Percentiles rank a stretch among this genome's conserved stretches.
These are phyloP conservation scores for Aspergillus floridensis DNA, from an alignment of 2,329 filamentous ascomycete species.

Conservation along the genomic window DNA sequence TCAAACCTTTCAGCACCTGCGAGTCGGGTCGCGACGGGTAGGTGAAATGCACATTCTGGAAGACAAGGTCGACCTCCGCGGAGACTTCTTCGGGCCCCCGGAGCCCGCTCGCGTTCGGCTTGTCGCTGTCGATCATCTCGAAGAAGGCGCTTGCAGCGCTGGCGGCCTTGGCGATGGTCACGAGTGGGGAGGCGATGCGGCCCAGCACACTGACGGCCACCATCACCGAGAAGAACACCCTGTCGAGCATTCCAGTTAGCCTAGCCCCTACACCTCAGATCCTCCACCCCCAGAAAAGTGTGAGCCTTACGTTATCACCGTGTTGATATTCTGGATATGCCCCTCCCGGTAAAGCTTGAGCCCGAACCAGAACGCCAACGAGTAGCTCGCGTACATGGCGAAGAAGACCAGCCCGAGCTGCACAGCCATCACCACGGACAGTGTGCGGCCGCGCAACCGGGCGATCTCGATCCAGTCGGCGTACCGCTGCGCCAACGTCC, in stretches of 20 bases:
- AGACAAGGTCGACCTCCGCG: slow-evolving; percentile 55
- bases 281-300: background rate
- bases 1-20: slow-evolving; percentile 35
- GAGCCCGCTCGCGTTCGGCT: slow-evolving; percentile 36
- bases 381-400: slow-evolving; percentile 37
- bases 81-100: slow-evolving; percentile 54
- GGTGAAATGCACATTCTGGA: slow-evolving; percentile 66
- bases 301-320: slow-evolving; percentile 35
- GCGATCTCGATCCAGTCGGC: slow-evolving; percentile 37
- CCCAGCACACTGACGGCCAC: slow-evolving; percentile 28
- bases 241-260: slow-evolving; percentile 7
- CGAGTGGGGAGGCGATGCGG: slow-evolving; percentile 32
- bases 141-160: slow-evolving; percentile 34
- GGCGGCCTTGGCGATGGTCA: slow-evolving; percentile 36
- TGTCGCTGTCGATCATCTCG: slow-evolving; percentile 31
- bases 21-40: slow-evolving; percentile 56
- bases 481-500: slow-evolving; percentile 38
- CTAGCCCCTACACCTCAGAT: background rate
- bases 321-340: slow-evolving; percentile 34
- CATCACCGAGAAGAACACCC: slow-evolving; percentile 37
- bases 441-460: slow-evolving; percentile 27
- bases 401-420: slow-evolving; percentile 38
- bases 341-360: slow-evolving; percentile 35
- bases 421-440: slow-evolving; percentile 29
- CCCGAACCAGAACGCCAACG: slow-evolving; percentile 40